Evolutionary conservation across 2,329 filamentous ascomycete genomes (phyloP).

Genomic region (Madurella mycetomatis): DNA sequence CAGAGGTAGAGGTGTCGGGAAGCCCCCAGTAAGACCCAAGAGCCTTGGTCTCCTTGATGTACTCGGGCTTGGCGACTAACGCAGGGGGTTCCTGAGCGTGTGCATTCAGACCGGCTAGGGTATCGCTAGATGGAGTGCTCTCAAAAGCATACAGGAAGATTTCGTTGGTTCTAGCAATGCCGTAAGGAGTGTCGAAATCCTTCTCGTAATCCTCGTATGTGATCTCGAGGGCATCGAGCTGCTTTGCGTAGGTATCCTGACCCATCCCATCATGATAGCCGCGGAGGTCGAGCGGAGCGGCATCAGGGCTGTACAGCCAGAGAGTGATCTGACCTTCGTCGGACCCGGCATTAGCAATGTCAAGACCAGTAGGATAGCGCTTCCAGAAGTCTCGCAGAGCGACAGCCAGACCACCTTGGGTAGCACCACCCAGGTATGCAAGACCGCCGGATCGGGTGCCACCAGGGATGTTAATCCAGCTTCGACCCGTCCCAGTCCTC

Average conservation of each 20-base stretch:
- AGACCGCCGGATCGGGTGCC: constrained; percentile 53
- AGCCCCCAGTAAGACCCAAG: constrained; percentile 53
- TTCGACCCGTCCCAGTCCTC: constrained; percentile 52
- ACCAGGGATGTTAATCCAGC: constrained; percentile 55
- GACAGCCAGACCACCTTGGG: constrained; percentile 53
- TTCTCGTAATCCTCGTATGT: constrained; percentile 61
- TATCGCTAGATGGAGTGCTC: constrained; percentile 46
- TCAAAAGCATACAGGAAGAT: constrained; percentile 50
- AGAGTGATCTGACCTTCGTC: constrained; percentile 51
- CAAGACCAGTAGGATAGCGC: constrained; percentile 54
- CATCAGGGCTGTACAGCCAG: constrained; percentile 57
- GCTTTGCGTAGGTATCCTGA: constrained; percentile 50
- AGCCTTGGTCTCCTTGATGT: constrained; percentile 49
- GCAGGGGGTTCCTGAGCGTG: constrained; percentile 50
- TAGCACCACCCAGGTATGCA: constrained; percentile 55
- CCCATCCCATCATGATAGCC: constrained; percentile 57
- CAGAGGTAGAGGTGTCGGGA: constrained; percentile 28
- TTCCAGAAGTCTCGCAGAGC: constrained; percentile 61
- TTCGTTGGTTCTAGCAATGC: constrained; percentile 56
- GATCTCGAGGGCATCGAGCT: constrained; percentile 57
- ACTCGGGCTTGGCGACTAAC: constrained; percentile 43
- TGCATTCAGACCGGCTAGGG: constrained; percentile 40
- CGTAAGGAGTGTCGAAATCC: constrained; percentile 52
- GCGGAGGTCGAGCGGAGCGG: constrained; percentile 51
- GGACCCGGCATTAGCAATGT: constrained; percentile 47